These are phyloP conservation scores for Colletotrichum somersetense DNA, from an alignment of 2,329 filamentous ascomycete genomes.

Conservation along the genomic window DNA sequence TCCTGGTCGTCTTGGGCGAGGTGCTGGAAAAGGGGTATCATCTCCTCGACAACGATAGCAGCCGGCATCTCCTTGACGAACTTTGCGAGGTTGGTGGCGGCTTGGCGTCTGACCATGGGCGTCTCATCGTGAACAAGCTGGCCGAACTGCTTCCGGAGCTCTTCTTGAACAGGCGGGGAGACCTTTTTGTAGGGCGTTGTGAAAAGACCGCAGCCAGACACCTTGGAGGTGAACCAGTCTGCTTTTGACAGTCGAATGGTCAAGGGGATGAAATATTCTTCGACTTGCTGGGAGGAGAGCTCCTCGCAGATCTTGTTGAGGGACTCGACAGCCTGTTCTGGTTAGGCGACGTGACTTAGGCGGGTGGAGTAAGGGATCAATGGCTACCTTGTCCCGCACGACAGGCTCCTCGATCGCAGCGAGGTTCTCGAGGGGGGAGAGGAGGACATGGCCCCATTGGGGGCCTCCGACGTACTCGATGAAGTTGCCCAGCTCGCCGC, in stretches of 20 bases:
- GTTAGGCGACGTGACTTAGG: conserved; percentile 37
- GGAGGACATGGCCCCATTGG: conserved; percentile 93
- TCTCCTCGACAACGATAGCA: conserved; percentile 93
- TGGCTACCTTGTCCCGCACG: conserved; percentile 91
- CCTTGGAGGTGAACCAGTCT: conserved; percentile 99
- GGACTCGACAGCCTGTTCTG: conserved; percentile 89
- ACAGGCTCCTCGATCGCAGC: conserved; percentile 98
- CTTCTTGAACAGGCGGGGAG: conserved; percentile 87
- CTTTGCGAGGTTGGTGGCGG: conserved; percentile 95
- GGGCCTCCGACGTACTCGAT: conserved; percentile 98
- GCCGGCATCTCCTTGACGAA: conserved; percentile 98
- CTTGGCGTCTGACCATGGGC: conserved; percentile 97
- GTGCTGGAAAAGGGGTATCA: conserved; percentile 99
- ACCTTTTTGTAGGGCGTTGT: conserved; percentile 94
- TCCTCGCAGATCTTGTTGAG: conserved; percentile 99
- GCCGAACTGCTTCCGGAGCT: conserved; percentile 90
- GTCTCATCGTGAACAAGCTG: conserved; percentile 97
- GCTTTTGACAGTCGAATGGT: conserved; percentile 97
- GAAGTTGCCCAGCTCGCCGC: conserved; percentile 95
- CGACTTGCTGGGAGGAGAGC: conserved; percentile 90
- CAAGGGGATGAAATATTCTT: conserved; percentile 97
- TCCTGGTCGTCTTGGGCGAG: conserved; percentile 97
- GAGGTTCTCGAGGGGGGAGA: conserved; percentile 97
- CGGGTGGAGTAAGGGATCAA: conserved; percentile 25
- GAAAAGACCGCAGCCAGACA: conserved; percentile 96